A percentile compares a stretch with the other conserved stretches of the same genome.
Evolutionary conservation across 768 basidiomycete species (phyloP).

Genomic region (Dictyophora rubrovolvata): DNA sequence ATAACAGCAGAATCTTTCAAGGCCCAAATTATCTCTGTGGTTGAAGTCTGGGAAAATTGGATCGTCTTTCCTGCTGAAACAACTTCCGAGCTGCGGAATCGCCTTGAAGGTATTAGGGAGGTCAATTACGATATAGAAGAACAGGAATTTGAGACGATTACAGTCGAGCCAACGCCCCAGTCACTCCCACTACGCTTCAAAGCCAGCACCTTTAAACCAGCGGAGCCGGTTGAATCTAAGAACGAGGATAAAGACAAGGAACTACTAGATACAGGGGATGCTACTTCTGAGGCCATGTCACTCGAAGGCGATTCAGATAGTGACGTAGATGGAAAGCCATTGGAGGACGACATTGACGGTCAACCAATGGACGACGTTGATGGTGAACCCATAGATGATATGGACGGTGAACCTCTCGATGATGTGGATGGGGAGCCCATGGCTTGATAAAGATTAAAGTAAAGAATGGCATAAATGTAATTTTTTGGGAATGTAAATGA

Average conservation of each 20-base stretch:
- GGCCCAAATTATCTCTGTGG: slow-evolving; percentile 76
- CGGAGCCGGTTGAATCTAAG: slow-evolving; percentile 29
- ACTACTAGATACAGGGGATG: slow-evolving; percentile 16
- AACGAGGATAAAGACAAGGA: not conserved
- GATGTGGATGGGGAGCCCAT: slow-evolving; percentile 28
- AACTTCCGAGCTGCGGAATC: slow-evolving; percentile 56
- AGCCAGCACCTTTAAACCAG: slow-evolving; percentile 66
- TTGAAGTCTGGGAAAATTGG: slow-evolving; percentile 99
- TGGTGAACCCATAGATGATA: slow-evolving; percentile 34
- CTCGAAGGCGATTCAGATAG: slow-evolving; percentile 31
- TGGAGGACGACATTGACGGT: slow-evolving; percentile 43
- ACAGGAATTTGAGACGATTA: slow-evolving; percentile 21
- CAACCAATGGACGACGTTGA: slow-evolving; percentile 27
- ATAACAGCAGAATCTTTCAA: slow-evolving; percentile 97
- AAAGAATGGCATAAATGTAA: not conserved
- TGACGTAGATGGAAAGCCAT: slow-evolving; percentile 34
- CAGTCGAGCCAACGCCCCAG: slow-evolving; percentile 20
- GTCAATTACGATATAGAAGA: slow-evolving; percentile 14
- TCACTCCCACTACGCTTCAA: slow-evolving; percentile 59
- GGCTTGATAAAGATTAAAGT: slow-evolving; percentile 10
- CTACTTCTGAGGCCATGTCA: slow-evolving; percentile 16
- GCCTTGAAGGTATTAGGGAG: slow-evolving; percentile 53
- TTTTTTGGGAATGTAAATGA: slow-evolving; percentile 3
- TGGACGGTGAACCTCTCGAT: slow-evolving; percentile 31
- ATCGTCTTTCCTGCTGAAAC: slow-evolving; percentile 90